Evolutionary conservation across 331 rosid species (phyloP).

Genomic region (Telfairia occidentalis): DNA sequence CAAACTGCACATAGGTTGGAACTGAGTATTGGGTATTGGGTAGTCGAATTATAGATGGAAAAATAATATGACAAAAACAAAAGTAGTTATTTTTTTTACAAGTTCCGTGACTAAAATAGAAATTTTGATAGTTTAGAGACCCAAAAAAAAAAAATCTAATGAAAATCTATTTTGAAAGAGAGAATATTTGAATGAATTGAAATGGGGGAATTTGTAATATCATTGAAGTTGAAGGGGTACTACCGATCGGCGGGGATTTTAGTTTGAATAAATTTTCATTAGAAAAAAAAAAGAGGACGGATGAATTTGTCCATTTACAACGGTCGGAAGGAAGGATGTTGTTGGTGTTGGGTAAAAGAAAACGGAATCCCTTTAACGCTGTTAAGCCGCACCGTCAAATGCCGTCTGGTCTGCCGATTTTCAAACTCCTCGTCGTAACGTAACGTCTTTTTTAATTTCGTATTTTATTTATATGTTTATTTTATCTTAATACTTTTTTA

Average conservation of each 20-base stretch:
- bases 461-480: not conserved
- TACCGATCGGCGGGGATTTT: not conserved
- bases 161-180: no score
- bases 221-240: not conserved
- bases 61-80: no score
- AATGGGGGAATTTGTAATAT: conserved; percentile 3
- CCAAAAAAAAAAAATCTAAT: no score
- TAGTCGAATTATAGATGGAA: no score
- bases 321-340: conserved; percentile 1
- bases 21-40: no score
- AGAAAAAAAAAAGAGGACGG: not conserved
- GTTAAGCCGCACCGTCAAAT: not conserved
- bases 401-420: not conserved
- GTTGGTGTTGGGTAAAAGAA: no score
- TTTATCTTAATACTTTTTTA: not conserved
- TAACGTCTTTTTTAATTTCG: conserved; percentile 12
- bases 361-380: conserved; percentile 6
- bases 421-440: conserved; percentile 7
- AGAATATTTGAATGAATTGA: not conserved
- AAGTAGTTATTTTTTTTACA: no score
- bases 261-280: not conserved
- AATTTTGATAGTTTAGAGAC: no score
- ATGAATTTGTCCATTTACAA: conserved; percentile 8
- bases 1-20: no score
- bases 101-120: no score